phyloP scores from a whole-genome alignment of 2,329 filamentous ascomycete genomes.

The Xylariaceae sp. region DNA sequence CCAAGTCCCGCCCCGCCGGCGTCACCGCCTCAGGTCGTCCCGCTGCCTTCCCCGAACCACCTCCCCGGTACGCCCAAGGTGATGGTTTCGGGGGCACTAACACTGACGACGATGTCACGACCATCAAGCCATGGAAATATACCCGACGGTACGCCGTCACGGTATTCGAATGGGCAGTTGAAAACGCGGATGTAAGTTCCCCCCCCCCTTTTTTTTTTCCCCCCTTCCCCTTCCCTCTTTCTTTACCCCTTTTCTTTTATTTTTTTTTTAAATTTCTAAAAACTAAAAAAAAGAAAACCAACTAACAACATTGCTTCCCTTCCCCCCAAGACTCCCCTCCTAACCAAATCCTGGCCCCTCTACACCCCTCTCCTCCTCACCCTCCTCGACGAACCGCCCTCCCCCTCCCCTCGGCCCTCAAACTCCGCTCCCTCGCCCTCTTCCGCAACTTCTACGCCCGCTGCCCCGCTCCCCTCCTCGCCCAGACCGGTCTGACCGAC shows the following conservation, averaged over 20 bases:
- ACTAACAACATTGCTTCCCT: background rate
- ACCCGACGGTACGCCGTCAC: constrained; percentile 45
- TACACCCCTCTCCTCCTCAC: constrained; percentile 65
- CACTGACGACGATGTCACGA: constrained; percentile 32
- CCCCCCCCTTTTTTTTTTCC: background rate
- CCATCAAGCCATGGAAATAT: constrained; percentile 58
- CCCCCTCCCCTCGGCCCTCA: constrained; percentile 39
- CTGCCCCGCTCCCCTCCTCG: constrained; percentile 49
- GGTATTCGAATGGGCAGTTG: constrained; percentile 57
- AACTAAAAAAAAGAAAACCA: background rate
- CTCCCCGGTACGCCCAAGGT: constrained; percentile 32
- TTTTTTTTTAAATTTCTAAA: background rate
- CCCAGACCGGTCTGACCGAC: constrained; percentile 56
- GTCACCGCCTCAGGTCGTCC: constrained; percentile 55
- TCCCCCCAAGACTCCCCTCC: constrained; percentile 26
- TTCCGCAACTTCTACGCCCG: constrained; percentile 50
- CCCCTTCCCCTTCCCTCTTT: no score
- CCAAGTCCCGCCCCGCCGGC: constrained; percentile 45
- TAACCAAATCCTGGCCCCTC: constrained; percentile 59
- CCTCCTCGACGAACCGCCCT: constrained; percentile 58
- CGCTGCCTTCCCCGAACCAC: constrained; percentile 39
- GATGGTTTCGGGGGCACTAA: constrained; percentile 33
- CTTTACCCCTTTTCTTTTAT: background rate
- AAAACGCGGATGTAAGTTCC: constrained; percentile 41
- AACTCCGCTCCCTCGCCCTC: constrained; percentile 50